Evolutionary conservation across 305 asterid genomes (phyloP).

Genomic region (Fraxinus angustifolia): DNA sequence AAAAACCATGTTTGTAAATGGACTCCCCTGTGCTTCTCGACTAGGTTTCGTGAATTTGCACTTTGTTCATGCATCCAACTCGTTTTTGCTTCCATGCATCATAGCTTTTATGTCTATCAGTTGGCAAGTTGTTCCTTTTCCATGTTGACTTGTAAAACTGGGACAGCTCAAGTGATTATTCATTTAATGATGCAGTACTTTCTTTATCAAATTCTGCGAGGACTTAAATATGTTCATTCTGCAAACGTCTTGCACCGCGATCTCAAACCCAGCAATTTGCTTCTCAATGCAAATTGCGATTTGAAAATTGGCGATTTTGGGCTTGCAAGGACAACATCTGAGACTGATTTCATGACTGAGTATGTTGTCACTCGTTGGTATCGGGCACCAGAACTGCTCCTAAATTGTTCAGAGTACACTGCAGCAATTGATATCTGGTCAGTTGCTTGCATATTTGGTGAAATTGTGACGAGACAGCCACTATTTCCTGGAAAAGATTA

Average conservation of each 20-base stretch:
- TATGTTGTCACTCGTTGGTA: constrained; percentile 58
- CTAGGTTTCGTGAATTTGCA: neutral
- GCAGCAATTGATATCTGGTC: constrained; percentile 62
- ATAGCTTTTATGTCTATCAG: neutral
- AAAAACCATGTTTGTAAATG: neutral
- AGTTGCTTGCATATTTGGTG: constrained; percentile 62
- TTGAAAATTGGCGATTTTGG: constrained; percentile 61
- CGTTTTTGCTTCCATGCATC: neutral
- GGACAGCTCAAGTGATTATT: neutral
- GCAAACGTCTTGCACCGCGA: constrained; percentile 57
- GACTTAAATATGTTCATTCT: constrained; percentile 54
- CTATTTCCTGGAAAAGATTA: constrained; percentile 33
- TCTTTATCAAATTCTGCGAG: constrained; percentile 38
- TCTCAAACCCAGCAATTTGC: constrained; percentile 54
- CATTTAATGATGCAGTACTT: constrained; percentile 26
- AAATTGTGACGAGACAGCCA: constrained; percentile 34
- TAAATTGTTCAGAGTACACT: constrained; percentile 49
- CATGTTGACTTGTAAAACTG: neutral
- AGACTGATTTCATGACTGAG: constrained; percentile 61
- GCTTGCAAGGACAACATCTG: constrained; percentile 57
- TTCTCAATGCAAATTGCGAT: constrained; percentile 50
- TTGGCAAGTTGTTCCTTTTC: neutral
- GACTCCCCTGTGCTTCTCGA: neutral
- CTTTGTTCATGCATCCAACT: neutral
- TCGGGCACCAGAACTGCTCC: constrained; percentile 54